phyloP scores from a whole-genome alignment of 2,329 filamentous ascomycete species.

The Seiridium cupressi region DNA sequence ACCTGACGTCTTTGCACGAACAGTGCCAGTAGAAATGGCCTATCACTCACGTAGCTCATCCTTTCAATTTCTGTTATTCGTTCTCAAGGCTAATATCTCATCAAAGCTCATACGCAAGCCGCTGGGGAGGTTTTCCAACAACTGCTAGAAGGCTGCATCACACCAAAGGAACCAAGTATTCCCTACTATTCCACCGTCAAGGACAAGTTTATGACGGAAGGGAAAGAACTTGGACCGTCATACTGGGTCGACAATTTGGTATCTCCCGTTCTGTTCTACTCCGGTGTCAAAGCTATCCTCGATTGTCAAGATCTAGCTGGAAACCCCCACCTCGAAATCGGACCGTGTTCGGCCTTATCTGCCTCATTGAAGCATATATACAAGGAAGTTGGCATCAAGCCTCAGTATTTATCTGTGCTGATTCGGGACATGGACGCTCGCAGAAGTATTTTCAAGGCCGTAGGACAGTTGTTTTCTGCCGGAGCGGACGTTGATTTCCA shows the following conservation, averaged over 20 bases:
- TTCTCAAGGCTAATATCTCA: constrained; percentile 4
- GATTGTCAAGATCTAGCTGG: neutral
- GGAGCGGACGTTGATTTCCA: neutral
- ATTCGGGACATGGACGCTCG: neutral
- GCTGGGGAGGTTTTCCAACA: constrained; percentile 14
- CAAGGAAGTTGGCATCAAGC: neutral
- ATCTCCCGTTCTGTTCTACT: constrained; percentile 25
- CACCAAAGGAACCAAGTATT: neutral
- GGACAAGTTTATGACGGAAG: constrained; percentile 21
- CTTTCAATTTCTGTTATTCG: neutral
- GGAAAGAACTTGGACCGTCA: constrained; percentile 14
- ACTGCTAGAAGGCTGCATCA: constrained; percentile 11
- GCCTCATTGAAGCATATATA: constrained; percentile 13
- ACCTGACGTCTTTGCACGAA: constrained; percentile 27
- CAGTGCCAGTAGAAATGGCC: constrained; percentile 36
- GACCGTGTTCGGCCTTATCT: constrained; percentile 10
- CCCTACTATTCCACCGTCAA: constrained; percentile 26
- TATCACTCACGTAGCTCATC: constrained; percentile 35
- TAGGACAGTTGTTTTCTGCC: neutral
- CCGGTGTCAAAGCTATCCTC: neutral
- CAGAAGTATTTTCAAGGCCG: neutral
- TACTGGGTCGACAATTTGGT: constrained; percentile 26
- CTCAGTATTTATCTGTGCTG: neutral
- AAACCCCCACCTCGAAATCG: constrained; percentile 11
- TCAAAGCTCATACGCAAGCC: constrained; percentile 16